Evolutionary conservation across 2,329 filamentous ascomycete species (phyloP).

Genomic region (Ceratocystis lukuohia): DNA sequence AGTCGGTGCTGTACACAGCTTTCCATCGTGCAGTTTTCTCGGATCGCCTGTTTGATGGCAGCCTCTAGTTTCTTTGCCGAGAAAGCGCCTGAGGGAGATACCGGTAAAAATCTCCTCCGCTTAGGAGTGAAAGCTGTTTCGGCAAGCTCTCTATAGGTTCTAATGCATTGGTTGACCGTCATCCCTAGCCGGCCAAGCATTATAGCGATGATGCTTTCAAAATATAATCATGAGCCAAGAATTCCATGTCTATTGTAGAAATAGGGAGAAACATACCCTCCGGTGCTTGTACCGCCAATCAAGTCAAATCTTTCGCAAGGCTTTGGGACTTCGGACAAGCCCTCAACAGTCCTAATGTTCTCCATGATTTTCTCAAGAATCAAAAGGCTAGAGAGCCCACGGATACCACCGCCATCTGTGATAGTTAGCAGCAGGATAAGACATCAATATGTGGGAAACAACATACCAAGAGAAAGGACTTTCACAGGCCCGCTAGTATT

Average conservation of each 20-base stretch:
- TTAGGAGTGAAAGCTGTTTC: neutral
- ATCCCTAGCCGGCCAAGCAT: neutral
- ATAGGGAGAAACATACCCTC: slow-evolving; percentile 21
- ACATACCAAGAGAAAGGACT: too few species aligned
- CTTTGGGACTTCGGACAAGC: slow-evolving; percentile 21
- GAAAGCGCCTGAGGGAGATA: neutral
- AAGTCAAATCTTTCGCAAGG: slow-evolving; percentile 25
- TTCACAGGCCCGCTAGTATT: too few species aligned
- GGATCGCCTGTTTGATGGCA: neutral
- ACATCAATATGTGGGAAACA: too few species aligned
- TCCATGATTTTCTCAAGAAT: slow-evolving; percentile 25
- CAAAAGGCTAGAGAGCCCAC: slow-evolving; percentile 24
- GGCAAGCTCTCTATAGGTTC: neutral
- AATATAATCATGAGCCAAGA: too few species aligned
- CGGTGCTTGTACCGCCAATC: slow-evolving; percentile 26
- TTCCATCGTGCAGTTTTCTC: neutral
- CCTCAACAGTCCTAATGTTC: slow-evolving; percentile 17
- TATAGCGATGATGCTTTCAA: neutral
- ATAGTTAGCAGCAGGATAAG: too few species aligned
- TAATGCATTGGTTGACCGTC: neutral
- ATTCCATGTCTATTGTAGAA: neutral
- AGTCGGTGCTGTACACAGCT: neutral
- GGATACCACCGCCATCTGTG: slow-evolving; percentile 23
- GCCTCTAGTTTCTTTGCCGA: neutral
- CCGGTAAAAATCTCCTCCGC: neutral